These are phyloP conservation scores for Entomophthora muscae DNA, from an alignment of 371 early-diverging fungal genomes.

Conservation along the genomic window DNA sequence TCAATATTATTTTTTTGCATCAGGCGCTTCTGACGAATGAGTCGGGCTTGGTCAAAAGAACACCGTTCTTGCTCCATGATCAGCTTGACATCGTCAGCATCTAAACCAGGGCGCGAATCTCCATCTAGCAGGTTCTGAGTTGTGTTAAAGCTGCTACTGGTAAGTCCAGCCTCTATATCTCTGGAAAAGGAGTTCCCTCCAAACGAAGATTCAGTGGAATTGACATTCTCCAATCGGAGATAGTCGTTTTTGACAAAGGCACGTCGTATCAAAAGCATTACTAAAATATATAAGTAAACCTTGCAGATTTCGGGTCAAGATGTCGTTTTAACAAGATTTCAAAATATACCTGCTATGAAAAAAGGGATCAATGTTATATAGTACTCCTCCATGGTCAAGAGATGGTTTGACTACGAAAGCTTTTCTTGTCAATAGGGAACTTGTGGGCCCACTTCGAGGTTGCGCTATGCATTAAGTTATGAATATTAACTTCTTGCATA, in stretches of 20 bases:
- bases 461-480: no score
- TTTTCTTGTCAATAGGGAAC: no score
- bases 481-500: no score
- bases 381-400: not conserved
- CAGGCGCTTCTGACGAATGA: constrained; percentile 50
- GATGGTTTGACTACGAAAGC: no score
- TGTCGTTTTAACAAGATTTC: not conserved
- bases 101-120: constrained; percentile 51
- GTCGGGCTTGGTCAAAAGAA: constrained; percentile 62
- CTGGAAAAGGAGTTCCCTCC: not conserved
- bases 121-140: constrained; percentile 38
- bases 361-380: not conserved
- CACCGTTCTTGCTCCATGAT: constrained; percentile 56
- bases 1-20: constrained; percentile 58
- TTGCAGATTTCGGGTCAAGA: not conserved
- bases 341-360: not conserved
- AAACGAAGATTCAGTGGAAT: not conserved
- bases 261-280: not conserved
- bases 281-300: not conserved
- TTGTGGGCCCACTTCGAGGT: no score
- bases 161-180: constrained; percentile 43
- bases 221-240: not conserved
- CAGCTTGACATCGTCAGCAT: constrained; percentile 42
- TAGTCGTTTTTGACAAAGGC: not conserved
- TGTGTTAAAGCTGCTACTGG: constrained; percentile 49